Base-by-base conservation (phyloP, 495 filamentous ascomycete species). In the Chaetomium tenue region DNA sequence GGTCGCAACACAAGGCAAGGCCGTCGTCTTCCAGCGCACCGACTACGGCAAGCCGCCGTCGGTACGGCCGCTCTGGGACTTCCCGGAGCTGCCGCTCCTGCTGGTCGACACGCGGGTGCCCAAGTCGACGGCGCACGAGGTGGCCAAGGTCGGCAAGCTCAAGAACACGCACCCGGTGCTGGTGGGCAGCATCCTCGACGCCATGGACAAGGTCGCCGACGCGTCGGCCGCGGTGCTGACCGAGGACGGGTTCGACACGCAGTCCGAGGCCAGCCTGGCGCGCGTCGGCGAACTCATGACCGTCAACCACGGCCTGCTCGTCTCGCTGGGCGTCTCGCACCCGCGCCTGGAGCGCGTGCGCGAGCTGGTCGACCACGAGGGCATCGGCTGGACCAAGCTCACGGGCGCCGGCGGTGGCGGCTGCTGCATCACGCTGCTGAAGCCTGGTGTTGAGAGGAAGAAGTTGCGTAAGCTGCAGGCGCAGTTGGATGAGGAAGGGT, bases 361-460 rank as follows among this genome's bases (percentile, higher is more conserved):
- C 25, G 93, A 96, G 77, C 81, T 98, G 20, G 90, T 97, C 55
- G 93, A 97, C 68, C 85, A 90, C 63, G 83, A 90, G 39, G 88
- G 90, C n/a, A 88, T 96, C 60, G 94, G 94, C 39, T 97, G 92
- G 91, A 95, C 94, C 6, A 98, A 98, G 72, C 83, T 98, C 54
- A 98, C 94, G 1, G 94, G 94, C 61, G 94, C 93, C 7, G 94
- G 94, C 15, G 94, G 93, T 5, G 94, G 94, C 46, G 94, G 94
- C 1, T 97, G 94, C 74, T 92, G 92, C 1, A 97, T 98, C 69
- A 94, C 93, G 4, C 76, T 98, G 6, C 79, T 98, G 46, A 90
- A 87, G 63, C 91, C 92, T 0, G 75, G 66, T 20, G 74, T 81
- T 7, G 63, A 79, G 1, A 47, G 65, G 37, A 78, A 85, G 52